These are phyloP conservation scores for Myriosclerotinia curreyana DNA, from an alignment of 2,329 filamentous ascomycete species.

Conservation along the genomic window DNA sequence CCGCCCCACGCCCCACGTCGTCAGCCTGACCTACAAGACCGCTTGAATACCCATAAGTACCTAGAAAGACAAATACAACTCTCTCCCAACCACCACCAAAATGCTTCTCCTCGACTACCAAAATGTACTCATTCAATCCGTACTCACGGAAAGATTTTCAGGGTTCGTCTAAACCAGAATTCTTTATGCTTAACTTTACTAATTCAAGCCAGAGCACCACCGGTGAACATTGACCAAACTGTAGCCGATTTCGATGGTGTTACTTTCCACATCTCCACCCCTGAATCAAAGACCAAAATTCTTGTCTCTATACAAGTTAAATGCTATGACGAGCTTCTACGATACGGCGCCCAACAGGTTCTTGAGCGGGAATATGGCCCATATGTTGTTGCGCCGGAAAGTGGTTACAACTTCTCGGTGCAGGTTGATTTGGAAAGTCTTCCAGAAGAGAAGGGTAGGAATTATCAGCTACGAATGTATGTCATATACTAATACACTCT, in stretches of 20 bases:
- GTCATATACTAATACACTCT: slow-evolving; percentile 19
- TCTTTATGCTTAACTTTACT: slow-evolving; percentile 29
- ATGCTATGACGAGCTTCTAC: slow-evolving; percentile 88
- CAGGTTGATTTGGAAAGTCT: slow-evolving; percentile 84
- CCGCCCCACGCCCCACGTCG: slow-evolving; percentile 21
- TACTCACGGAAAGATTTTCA: slow-evolving; percentile 86
- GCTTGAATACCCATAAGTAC: slow-evolving; percentile 19
- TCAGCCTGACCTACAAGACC: slow-evolving; percentile 20
- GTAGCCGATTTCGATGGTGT: slow-evolving; percentile 99
- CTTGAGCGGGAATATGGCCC: slow-evolving; percentile 91
- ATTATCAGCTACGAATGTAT: background rate
- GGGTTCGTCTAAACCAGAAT: slow-evolving; percentile 31
- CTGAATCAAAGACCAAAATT: slow-evolving; percentile 89
- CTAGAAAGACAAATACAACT: slow-evolving; percentile 1
- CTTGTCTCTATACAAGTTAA: slow-evolving; percentile 91
- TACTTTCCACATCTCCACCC: slow-evolving; percentile 97
- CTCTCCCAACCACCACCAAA: slow-evolving; percentile 40
- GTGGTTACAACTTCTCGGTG: slow-evolving; percentile 94
- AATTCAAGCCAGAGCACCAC: slow-evolving; percentile 63
- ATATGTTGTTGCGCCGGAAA: slow-evolving; percentile 83
- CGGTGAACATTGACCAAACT: slow-evolving; percentile 91
- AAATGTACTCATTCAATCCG: slow-evolving; percentile 94
- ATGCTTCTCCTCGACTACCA: slow-evolving; percentile 98
- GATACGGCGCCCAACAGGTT: slow-evolving; percentile 89
- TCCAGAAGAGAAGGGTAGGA: slow-evolving; percentile 69